Evolutionary conservation across 331 rosid genomes (phyloP).

Genomic region (Telfairia occidentalis): DNA sequence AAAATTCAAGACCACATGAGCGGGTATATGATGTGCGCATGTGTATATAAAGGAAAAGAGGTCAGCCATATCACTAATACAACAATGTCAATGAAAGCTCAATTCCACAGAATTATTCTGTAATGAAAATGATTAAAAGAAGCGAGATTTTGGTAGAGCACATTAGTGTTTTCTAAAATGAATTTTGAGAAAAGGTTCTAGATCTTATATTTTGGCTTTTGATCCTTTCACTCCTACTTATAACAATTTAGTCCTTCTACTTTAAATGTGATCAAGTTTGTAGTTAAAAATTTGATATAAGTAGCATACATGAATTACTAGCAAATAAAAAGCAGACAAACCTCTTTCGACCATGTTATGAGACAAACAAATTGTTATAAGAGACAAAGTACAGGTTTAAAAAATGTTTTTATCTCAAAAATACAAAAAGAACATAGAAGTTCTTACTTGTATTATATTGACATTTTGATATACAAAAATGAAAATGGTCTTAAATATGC

Average conservation of each 20-base stretch:
- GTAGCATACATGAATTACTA: too few relatives aligned
- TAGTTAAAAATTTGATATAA: too few relatives aligned
- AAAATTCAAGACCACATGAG: background rate
- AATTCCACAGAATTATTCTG: background rate
- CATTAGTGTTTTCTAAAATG: background rate
- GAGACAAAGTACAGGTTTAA: too few relatives aligned
- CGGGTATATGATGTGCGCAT: background rate
- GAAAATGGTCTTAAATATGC: background rate
- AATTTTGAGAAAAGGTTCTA: background rate
- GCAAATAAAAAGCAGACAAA: too few relatives aligned
- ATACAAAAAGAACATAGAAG: too few relatives aligned
- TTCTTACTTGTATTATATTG: too few relatives aligned
- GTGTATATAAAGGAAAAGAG: background rate
- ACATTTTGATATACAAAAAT: too few relatives aligned
- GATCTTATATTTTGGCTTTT: background rate
- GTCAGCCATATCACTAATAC: background rate
- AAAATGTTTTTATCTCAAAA: too few relatives aligned
- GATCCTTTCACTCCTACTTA: background rate
- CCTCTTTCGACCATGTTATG: too few relatives aligned
- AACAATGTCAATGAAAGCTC: background rate
- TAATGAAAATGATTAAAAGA: background rate
- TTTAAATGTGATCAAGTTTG: background rate
- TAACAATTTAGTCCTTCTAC: background rate
- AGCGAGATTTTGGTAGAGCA: background rate
- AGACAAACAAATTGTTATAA: too few relatives aligned